Percentiles rank a stretch among this genome's conserved stretches.
phyloP scores from a whole-genome alignment of 2,329 filamentous ascomycete genomes.

The Stagonosporopsis cucurbitacearum region DNA sequence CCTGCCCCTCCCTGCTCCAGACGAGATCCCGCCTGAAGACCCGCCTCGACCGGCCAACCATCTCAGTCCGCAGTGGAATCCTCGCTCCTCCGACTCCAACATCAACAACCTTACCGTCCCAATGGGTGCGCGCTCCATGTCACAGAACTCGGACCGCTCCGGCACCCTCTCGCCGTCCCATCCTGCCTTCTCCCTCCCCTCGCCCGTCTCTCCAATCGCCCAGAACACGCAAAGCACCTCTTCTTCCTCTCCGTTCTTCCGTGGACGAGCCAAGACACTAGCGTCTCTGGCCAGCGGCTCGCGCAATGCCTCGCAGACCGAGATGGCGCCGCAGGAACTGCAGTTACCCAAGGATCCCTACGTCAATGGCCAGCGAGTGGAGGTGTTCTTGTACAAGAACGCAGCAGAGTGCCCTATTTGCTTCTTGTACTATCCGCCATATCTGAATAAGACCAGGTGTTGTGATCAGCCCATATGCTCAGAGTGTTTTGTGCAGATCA shows the following conservation, averaged over 20 bases:
- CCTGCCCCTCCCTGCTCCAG: conserved; percentile 80
- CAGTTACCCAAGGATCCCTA: conserved; percentile 80
- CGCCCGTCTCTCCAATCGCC: conserved; percentile 62
- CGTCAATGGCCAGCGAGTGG: conserved; percentile 91
- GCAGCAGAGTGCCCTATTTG: conserved; percentile 93
- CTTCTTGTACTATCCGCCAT: conserved; percentile 93
- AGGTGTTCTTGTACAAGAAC: conserved; percentile 93
- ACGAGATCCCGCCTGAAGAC: conserved; percentile 78
- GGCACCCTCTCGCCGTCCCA: conserved; percentile 65
- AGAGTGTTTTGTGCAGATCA: conserved; percentile 99
- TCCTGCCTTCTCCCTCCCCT: conserved; percentile 66
- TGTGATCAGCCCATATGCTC: conserved; percentile 97
- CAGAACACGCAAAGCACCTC: conserved; percentile 45
- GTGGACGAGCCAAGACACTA: conserved; percentile 86
- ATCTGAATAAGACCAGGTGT: conserved; percentile 91
- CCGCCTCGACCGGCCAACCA: conserved; percentile 54
- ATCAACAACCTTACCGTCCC: conserved; percentile 79
- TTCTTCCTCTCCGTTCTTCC: conserved; percentile 66
- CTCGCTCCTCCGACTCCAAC: conserved; percentile 63
- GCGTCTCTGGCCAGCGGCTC: conserved; percentile 81
- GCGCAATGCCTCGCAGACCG: conserved; percentile 73
- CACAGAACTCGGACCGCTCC: conserved; percentile 76
- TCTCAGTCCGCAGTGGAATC: conserved; percentile 48
- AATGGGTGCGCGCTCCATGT: conserved; percentile 77
- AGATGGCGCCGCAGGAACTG: conserved; percentile 79